Evolutionary conservation across 2,329 filamentous ascomycete species (phyloP), one percentile per base, ranked within the genome.

Genomic region (Fusarium sp.): DNA sequence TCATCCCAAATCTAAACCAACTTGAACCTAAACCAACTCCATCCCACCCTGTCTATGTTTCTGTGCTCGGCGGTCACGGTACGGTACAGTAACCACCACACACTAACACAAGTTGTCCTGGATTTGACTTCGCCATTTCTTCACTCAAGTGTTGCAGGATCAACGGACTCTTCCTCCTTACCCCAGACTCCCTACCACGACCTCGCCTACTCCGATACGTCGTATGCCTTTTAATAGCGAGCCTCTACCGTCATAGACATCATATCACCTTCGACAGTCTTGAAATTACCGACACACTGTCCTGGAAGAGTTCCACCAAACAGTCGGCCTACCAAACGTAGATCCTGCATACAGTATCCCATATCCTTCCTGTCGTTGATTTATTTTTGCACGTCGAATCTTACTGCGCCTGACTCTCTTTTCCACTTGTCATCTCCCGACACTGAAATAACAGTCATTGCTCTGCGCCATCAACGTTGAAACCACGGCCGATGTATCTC

Each of bases 401-500:
- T 59, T 54, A 33, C 60, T 69, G 68, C 64, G 72, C 69, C 59
- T 36, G 31, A 71, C 51, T 48, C 51, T 69, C 58, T 36, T 58
- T 68, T 36, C 49, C 38, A 49, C 26, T 57, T 63, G 47, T 31
- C 47, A 55, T 58, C 59, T 49, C 42, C 39, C n/a, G 44, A 62
- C 48, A 48, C 20, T 52, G 48, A 62, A 56, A 47, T 41, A 31
- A 41, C 41, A 51, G 35, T 57, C 47, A 36, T 63, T 69, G 24
- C 31, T 49, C 51, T 60, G 52, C 49, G 54, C 39, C 49, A 20
- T 72, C 63, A n/a, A 60, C 55, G 26, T 52, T 64, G 36, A 55
- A 63, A 65, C 51, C 56, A 59, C 74, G 45, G 45, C 72, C 75
- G 73, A 68, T 64, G 66, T 63, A 71, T 68, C 64, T 76, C 73